Conservation (phyloP, 1,284 basidiomycete genomes). For the Leccinum pachyderme region DNA sequence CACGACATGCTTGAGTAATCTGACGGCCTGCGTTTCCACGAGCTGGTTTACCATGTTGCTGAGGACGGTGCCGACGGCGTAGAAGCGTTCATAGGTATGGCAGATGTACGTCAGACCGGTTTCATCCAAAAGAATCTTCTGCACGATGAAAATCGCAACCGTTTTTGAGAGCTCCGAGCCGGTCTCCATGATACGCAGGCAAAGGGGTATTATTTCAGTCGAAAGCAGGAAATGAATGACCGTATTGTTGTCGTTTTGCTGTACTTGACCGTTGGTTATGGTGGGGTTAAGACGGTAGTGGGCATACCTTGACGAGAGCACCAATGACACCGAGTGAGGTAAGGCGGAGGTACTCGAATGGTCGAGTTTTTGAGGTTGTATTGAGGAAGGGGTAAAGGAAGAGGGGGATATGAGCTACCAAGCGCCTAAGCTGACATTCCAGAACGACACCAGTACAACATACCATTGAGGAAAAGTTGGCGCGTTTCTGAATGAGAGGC, state of each 20-base stretch:
- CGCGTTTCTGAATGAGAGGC: slow-evolving; percentile 94
- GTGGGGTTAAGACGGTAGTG: not conserved
- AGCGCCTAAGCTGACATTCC: not conserved
- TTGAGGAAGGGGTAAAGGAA: slow-evolving; percentile 99
- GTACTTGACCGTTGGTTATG: slow-evolving; percentile 8
- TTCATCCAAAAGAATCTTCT: slow-evolving; percentile 98
- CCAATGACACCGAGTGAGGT: slow-evolving; percentile 99
- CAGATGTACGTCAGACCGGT: slow-evolving; percentile 98
- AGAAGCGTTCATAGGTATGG: slow-evolving; percentile 99
- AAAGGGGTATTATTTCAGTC: slow-evolving; percentile 99
- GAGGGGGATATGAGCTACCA: slow-evolving; percentile 91
- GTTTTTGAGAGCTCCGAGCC: slow-evolving; percentile 99
- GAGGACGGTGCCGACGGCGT: slow-evolving; percentile 96
- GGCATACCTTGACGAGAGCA: slow-evolving; percentile 87
- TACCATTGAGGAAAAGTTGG: slow-evolving; percentile 88
- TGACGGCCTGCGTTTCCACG: slow-evolving; percentile 95
- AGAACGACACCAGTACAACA: slow-evolving; percentile 15
- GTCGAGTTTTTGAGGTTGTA: slow-evolving; percentile 97
- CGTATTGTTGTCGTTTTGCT: slow-evolving; percentile 99
- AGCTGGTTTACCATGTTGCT: slow-evolving; percentile 98
- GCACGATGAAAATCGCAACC: slow-evolving; percentile 99
- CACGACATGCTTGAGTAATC: slow-evolving; percentile 97
- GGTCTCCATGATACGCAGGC: slow-evolving; percentile 99
- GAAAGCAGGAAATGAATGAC: slow-evolving; percentile 99
- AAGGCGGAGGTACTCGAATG: slow-evolving; percentile 97